Evolutionary conservation across 768 basidiomycete species (phyloP), one percentile per base, ranked within the genome.

Genomic region (Tulasnella sp.): DNA sequence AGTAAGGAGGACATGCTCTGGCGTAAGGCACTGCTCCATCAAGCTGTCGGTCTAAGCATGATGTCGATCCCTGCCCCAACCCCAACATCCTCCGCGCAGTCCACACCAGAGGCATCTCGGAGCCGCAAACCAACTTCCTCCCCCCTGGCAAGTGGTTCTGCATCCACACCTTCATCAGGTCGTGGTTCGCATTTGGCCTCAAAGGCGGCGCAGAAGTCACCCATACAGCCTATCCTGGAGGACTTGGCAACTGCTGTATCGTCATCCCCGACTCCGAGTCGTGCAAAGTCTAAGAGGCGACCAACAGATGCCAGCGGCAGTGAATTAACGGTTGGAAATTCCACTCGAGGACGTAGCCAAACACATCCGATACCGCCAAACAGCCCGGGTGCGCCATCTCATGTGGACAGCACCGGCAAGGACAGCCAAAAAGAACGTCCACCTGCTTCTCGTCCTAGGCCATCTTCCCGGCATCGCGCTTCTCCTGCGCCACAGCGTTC

Each of bases 11-110:
- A 82, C 49, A 73, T 57, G 46, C 43, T 76, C 23, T 91, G 88
- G 89, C 74, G 87, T 59, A 85, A 78, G 67, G 81, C 81, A 0
- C 68, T 91, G 21, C 72, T 91, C 53, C 79, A 79, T 19, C 78
- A 87, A 67, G 88, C 86, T 34, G 86, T 91, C 17, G 80, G 82
- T 52, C 82, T 66, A 31, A 66, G 65, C 45, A 59, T 61, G 58
- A 50, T 54, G 43, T 61, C 60, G 17, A 61, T 61, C 19, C 60
- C 60, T 15, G 19, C 57, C 3, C 57, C 57, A 6, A 46, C 55
- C 15, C 29, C 55, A 12, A 21, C 55, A 14, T 39, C 31, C 15
- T 57, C 55, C 9, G 31, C 42, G 19, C 27, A 41, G 9, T 27
- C 17, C 14, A 36, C 52, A 25, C 41, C 40, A 11, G 37, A 40